A percentile compares a stretch with the other conserved stretches of the same genome.
Evolutionary conservation across 2,329 filamentous ascomycete genomes (phyloP).

Genomic region (Akanthomyces dipterigenus): DNA sequence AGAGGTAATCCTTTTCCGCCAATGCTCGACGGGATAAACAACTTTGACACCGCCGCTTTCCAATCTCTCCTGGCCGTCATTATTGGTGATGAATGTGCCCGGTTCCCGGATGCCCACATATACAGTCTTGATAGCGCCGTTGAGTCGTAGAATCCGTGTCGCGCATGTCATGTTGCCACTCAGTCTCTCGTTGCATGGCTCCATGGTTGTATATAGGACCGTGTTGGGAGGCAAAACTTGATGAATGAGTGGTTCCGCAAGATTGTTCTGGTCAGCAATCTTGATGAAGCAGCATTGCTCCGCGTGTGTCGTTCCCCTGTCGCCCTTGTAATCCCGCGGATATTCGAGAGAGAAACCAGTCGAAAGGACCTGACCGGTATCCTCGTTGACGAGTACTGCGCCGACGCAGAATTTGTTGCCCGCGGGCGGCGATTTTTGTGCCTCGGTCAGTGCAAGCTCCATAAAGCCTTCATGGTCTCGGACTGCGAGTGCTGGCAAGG

Average conservation of each 20-base stretch:
- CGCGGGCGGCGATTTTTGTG: conserved; percentile 29
- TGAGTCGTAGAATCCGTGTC: conserved; percentile 28
- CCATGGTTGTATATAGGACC: conserved; percentile 39
- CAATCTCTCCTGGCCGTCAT: conserved; percentile 22
- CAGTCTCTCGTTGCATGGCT: conserved; percentile 35
- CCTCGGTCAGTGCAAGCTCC: conserved; percentile 29
- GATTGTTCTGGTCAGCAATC: conserved; percentile 28
- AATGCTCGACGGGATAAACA: conserved; percentile 28
- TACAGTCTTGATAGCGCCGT: conserved; percentile 26
- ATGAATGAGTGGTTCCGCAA: conserved; percentile 29
- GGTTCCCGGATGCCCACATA: conserved; percentile 35
- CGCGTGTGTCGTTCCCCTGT: conserved; percentile 33
- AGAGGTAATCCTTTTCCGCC: conserved; percentile 45
- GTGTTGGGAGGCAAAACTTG: conserved; percentile 33
- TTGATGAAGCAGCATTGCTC: conserved; percentile 41
- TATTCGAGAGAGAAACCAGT: conserved; percentile 37
- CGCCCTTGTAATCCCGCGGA: conserved; percentile 28
- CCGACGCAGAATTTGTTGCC: conserved; percentile 35
- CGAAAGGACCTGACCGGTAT: conserved; percentile 29
- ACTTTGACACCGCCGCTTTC: conserved; percentile 21
- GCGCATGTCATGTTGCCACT: conserved; percentile 32
- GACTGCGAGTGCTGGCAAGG: conserved; percentile 4
- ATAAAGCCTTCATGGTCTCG: conserved; percentile 31
- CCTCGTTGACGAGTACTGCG: conserved; percentile 32
- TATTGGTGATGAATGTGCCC: conserved; percentile 28